A percentile compares a stretch with the other conserved stretches of the same genome.
Conservation (phyloP, 106 monocot species). For the Dendrobium huoshanense region DNA sequence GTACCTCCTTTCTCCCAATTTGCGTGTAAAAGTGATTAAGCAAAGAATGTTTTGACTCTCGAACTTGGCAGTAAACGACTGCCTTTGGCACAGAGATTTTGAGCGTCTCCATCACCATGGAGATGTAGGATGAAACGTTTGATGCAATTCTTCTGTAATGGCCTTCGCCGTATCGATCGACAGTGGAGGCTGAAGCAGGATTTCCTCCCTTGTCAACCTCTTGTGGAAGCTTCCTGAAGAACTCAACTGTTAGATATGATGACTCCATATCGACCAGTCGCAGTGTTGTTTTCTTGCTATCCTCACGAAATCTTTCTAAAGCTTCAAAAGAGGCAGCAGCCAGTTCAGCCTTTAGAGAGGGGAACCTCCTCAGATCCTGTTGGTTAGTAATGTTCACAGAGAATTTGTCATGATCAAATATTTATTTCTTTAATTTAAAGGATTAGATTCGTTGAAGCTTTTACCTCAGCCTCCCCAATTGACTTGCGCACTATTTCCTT, state of each 20-base stretch:
- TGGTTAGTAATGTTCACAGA: not conserved
- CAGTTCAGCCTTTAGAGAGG: conserved; percentile 75
- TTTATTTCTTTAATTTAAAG: not conserved
- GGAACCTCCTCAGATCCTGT: conserved; percentile 88
- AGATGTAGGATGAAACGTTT: conserved; percentile 73
- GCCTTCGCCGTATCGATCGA: conserved; percentile 57
- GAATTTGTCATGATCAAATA: not conserved
- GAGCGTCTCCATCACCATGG: conserved; percentile 63
- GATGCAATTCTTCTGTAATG: conserved; percentile 86
- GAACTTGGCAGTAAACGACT: conserved; percentile 82
- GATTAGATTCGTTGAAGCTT: not conserved
- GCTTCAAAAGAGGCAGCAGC: conserved; percentile 69
- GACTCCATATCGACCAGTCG: conserved; percentile 93
- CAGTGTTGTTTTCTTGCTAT: conserved; percentile 65
- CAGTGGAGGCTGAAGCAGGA: not conserved
- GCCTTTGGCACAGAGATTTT: conserved; percentile 66
- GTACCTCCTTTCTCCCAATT: conserved; percentile 47
- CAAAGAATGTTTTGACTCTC: conserved; percentile 78
- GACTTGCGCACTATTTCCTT: conserved; percentile 66
- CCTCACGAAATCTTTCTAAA: conserved; percentile 76
- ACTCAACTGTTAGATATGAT: conserved; percentile 87
- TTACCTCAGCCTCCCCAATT: conserved; percentile 64
- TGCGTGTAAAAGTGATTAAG: conserved; percentile 65
- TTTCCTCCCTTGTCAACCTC: conserved; percentile 56
- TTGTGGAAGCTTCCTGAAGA: conserved; percentile 86